phyloP scores from a whole-genome alignment of 345 rosid species.

The Durio zibethinus region DNA sequence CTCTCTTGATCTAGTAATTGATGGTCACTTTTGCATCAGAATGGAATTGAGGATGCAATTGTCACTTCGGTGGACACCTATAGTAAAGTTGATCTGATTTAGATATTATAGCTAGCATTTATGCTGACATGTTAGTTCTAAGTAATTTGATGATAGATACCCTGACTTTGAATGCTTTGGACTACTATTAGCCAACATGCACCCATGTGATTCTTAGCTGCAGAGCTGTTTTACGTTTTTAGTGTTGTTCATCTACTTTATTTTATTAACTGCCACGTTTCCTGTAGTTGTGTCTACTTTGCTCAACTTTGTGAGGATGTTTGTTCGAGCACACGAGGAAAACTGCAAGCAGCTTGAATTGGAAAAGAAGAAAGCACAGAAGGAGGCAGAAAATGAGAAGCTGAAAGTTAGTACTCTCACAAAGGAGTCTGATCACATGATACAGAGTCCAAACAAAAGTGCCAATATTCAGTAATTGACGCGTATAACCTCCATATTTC shows the following conservation, averaged over 20 bases:
- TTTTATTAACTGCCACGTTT: slow-evolving; percentile 12
- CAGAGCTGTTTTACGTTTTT: not conserved
- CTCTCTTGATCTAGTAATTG: not conserved
- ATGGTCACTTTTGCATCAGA: not conserved
- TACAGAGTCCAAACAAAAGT: slow-evolving; percentile 6
- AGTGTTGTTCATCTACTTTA: not conserved
- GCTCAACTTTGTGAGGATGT: slow-evolving; percentile 70
- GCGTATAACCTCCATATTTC: not conserved
- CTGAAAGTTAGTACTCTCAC: slow-evolving; percentile 24
- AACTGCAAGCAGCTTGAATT: slow-evolving; percentile 68
- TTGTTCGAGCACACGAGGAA: slow-evolving; percentile 67
- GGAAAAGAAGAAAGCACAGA: slow-evolving; percentile 58
- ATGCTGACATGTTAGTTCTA: not conserved
- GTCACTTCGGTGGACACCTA: not conserved
- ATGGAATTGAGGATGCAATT: not conserved
- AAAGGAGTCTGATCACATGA: slow-evolving; percentile 21
- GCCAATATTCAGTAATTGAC: slow-evolving; percentile 8
- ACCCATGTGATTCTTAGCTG: not conserved
- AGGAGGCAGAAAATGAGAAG: slow-evolving; percentile 47
- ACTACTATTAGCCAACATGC: not conserved
- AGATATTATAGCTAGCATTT: not conserved
- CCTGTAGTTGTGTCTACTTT: slow-evolving; percentile 71
- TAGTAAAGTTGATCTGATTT: not conserved
- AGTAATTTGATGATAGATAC: not conserved
- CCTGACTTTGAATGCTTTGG: not conserved